phyloP scores from a whole-genome alignment of 352 stramenopile species.

The Pythium insidiosum region DNA sequence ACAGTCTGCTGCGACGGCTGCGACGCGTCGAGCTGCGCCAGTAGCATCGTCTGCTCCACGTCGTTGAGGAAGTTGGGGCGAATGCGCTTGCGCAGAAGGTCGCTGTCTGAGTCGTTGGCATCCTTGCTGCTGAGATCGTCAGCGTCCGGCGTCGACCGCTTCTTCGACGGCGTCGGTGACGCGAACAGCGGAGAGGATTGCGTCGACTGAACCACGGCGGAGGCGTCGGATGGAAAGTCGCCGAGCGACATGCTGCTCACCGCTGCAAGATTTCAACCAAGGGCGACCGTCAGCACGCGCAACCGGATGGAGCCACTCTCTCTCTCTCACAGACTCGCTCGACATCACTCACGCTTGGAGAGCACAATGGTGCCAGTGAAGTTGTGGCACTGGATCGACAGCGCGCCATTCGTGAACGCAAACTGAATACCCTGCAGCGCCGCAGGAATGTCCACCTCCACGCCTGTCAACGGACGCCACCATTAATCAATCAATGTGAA shows the following conservation, averaged over 20 bases:
- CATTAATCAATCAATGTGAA: neutral
- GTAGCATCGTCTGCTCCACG: conserved; percentile 47
- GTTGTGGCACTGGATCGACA: conserved; percentile 63
- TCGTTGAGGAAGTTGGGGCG: conserved; percentile 56
- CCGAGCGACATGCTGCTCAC: conserved; percentile 10
- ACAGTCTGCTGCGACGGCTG: conserved; percentile 13
- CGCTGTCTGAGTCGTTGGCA: conserved; percentile 17
- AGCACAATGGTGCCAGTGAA: conserved; percentile 71
- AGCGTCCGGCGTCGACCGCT: conserved; percentile 26
- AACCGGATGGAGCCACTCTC: too few species aligned
- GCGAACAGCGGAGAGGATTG: conserved; percentile 1
- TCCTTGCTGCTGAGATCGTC: conserved; percentile 12
- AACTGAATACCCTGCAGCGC: conserved; percentile 59
- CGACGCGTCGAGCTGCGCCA: conserved; percentile 35
- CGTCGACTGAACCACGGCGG: conserved; percentile 11
- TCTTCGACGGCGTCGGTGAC: conserved; percentile 21
- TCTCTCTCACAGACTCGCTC: too few species aligned
- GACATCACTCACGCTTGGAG: conserved; percentile 26
- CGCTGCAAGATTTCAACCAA: too few species aligned
- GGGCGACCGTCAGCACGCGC: too few species aligned
- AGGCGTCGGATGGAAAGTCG: conserved; percentile 7
- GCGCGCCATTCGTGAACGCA: conserved; percentile 37
- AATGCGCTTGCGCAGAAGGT: conserved; percentile 29
- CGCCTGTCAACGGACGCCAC: conserved; percentile 19
- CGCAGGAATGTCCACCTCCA: conserved; percentile 64